Conservation (phyloP, 2,329 filamentous ascomycete species). For the Ilyonectria mors-panacis region DNA sequence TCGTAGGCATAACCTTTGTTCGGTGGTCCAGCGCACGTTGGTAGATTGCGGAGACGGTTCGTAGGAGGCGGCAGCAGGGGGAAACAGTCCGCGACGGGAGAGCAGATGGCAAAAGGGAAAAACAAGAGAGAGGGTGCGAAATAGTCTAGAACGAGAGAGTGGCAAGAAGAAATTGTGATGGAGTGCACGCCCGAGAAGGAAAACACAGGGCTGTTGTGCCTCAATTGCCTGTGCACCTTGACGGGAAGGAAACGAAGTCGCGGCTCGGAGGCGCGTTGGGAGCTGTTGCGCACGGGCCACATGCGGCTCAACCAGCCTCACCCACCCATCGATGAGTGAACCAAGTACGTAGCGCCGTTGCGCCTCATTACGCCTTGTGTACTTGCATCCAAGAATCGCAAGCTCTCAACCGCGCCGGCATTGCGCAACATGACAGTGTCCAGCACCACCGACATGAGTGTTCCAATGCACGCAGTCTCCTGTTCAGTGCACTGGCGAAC, state of each 20-base stretch:
- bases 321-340: constrained; percentile 2
- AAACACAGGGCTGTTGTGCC: constrained; percentile 2
- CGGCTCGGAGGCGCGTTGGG: constrained; percentile 32
- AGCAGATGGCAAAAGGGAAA: background rate
- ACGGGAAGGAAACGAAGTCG: constrained; percentile 20
- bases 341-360: constrained; percentile 9
- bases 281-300: constrained; percentile 29
- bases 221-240: constrained; percentile 24
- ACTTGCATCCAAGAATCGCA: constrained; percentile 20
- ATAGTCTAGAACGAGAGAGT: background rate
- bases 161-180: background rate
- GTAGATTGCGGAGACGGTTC: constrained; percentile 12
- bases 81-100: background rate
- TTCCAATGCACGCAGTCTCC: too few species aligned
- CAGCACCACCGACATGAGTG: constrained; percentile 9
- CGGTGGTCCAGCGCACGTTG: constrained; percentile 26
- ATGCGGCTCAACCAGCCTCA: constrained; percentile 31
- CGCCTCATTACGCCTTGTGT: constrained; percentile 13
- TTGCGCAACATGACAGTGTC: background rate
- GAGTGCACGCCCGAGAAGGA: constrained; percentile 1
- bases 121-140: background rate
- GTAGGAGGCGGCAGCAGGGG: background rate
- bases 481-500: background rate
- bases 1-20: constrained; percentile 31
- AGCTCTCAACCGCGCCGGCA: constrained; percentile 8